Evolutionary conservation across 495 filamentous ascomycete species (phyloP), one percentile per base, ranked within the genome.

Genomic region (Aspergillus egyptiacus): DNA sequence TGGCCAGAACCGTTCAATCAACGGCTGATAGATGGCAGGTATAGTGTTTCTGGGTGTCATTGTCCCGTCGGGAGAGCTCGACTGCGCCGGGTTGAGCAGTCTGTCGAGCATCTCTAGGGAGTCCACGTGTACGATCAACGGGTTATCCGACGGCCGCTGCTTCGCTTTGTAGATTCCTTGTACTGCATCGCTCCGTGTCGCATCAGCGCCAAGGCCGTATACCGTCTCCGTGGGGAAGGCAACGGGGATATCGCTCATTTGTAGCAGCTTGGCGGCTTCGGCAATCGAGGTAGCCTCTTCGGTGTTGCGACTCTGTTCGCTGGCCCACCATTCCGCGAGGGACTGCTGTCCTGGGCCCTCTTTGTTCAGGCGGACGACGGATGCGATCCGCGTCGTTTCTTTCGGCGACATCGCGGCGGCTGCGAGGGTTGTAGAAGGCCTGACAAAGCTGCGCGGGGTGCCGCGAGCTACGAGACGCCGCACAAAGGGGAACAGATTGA

Each of bases 221-320:
- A 99, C 93, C 5, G 93, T 99, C 68, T 99, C 93, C 0, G 94
- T 99, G 5, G 93, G 94, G 62, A 99, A 99, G 7, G 88, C 94
- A 33, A 99, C 87, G 14, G 91, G 90, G 20, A 78, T 71, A 62
- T 85, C 73, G 50, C 78, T 79, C 23, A 71, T 72, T 23, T 68
- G 79, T 27, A 95, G 74, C 50, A 77, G 69, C 9, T 71, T 41
- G 10, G 83, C 86, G 5, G 86, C 86, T 53, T 70, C 68, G 38
- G 63, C 61, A 31, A 74, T 67, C 13, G 63, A 67, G 14, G 59
- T 54, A 5, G 65, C 62, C 45, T 74, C 71, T 2, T 64, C 58
- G 0, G 69, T 73, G 5, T 65, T 46, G 17, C 48, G 58, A 15
- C 52, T 51, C 48, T 62, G 62, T 56, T 74, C 71, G n/a, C 53